phyloP scores from a whole-genome alignment of 306 rosid genomes.

The Carpinus fangiana region DNA sequence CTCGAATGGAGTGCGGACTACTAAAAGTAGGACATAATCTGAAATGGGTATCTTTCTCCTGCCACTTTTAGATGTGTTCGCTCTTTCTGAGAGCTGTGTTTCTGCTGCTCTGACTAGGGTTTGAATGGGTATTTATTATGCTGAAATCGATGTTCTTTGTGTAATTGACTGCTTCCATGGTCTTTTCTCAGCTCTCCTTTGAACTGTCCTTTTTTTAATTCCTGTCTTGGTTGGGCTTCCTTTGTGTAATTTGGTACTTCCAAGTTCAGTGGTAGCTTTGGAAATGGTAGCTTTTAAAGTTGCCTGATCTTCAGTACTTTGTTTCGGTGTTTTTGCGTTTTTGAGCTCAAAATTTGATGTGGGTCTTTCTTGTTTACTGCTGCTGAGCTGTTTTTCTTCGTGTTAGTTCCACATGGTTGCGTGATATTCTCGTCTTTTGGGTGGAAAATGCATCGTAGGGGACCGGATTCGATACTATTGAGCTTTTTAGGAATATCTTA shows the following conservation, averaged over 20 bases:
- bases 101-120: conserved; percentile 85
- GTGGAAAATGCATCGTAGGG: neutral
- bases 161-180: conserved; percentile 54
- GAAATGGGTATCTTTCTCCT: conserved; percentile 83
- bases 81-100: conserved; percentile 46
- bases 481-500: conserved; percentile 2
- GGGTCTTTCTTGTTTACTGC: conserved; percentile 25
- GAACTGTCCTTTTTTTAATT: conserved; percentile 48
- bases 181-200: conserved; percentile 56
- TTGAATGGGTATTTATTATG: conserved; percentile 70
- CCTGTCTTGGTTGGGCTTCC: conserved; percentile 57
- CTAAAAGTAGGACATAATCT: conserved; percentile 81
- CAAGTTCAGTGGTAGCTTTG: conserved; percentile 58
- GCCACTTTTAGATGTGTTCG: conserved; percentile 49
- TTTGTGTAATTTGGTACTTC: conserved; percentile 54
- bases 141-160: conserved; percentile 68
- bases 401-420: conserved; percentile 8
- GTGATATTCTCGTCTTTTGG: conserved; percentile 15
- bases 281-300: conserved; percentile 73
- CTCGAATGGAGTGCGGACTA: conserved; percentile 52
- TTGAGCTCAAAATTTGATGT: conserved; percentile 36
- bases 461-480: neutral
- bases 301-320: conserved; percentile 48
- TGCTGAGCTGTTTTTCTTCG: conserved; percentile 16
- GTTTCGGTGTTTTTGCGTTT: conserved; percentile 35